Percentiles rank a stretch among this genome's conserved stretches.
These are phyloP conservation scores for Phytophthora foliorum DNA, from an alignment of 352 stramenopile genomes.

Conservation along the genomic window DNA sequence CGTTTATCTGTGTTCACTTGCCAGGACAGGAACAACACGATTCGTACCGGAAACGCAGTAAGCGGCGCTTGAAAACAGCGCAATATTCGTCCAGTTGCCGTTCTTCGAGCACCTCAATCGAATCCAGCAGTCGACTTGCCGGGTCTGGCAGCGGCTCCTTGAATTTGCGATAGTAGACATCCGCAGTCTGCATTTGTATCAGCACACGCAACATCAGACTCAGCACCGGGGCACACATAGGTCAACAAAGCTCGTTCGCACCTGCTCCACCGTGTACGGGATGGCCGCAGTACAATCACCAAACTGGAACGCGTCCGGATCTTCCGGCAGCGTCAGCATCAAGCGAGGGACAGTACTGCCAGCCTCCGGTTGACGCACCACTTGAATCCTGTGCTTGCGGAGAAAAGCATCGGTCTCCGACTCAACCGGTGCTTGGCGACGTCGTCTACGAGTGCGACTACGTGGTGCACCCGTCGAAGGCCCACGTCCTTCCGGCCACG, in stretches of 20 bases:
- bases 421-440: conserved; percentile 20
- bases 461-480: conserved; percentile 14
- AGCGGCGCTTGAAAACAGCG: conserved; percentile 67
- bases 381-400: conserved; percentile 48
- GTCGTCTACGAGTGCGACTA: conserved; percentile 6
- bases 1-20: not conserved
- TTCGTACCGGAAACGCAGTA: conserved; percentile 63
- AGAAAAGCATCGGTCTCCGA: conserved; percentile 48
- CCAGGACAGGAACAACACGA: not conserved
- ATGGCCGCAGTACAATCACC: conserved; percentile 57
- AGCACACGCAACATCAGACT: not conserved
- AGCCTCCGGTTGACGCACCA: conserved; percentile 42
- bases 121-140: conserved; percentile 56
- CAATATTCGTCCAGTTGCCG: conserved; percentile 60
- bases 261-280: conserved; percentile 73
- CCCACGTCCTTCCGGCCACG: conserved; percentile 62
- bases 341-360: conserved; percentile 41
- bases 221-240: not conserved
- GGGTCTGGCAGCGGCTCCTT: conserved; percentile 79
- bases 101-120: conserved; percentile 58
- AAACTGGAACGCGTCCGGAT: conserved; percentile 59
- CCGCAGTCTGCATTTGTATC: conserved; percentile 45
- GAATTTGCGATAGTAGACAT: conserved; percentile 87
- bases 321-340: conserved; percentile 45
- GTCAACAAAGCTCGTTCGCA: conserved; percentile 10